Evolutionary conservation across 768 basidiomycete genomes (phyloP), one percentile per base, ranked within the genome.

Genomic region (Erythrobasidium yunnanense): DNA sequence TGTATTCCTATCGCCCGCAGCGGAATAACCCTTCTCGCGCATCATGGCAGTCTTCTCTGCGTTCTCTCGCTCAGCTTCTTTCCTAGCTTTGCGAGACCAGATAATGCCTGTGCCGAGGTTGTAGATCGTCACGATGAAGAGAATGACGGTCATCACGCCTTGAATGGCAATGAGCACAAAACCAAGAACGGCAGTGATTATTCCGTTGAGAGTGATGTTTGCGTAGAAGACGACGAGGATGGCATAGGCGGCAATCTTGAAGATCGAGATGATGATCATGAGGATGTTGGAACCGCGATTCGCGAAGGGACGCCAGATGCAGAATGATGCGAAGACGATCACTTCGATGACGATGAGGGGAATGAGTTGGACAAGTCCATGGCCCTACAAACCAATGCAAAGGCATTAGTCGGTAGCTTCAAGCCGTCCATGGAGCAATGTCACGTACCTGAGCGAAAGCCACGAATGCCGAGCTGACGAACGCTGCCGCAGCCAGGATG

Each of bases 181-280:
- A 2, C 67, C 67, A n/a, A 68, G 57, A 4, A 65, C 67, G 34
- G 67, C 57, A 17, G 58, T 47, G 38, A 58, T 58, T n/a, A 68
- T 68, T 1, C 67, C 42, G 38, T 68, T 68, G 22, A 52, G 23
- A 6, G 23, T 52, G 18, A 68, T 22, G 15, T 35, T 17, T 4
- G 42, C 30, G 1, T 34, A 42, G 23, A 68, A 65, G 4, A 51
- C 51, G 50, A 68, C 15, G 35, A 68, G 52, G 3, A 68, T 18
- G 2, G 49, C 67, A 55, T 65, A 65, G 2, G 51, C 22, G 1
- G 65, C 30, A 11, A 68, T 29, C 15, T 58, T 58, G 51, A 55
- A 49, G 34, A 65, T 18, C 18, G 57, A 49, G 13, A 68, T 27
- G 51, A 68, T 35, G 57, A 53, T 57, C 33, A 51, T 57, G 6